Conservation (phyloP, 495 filamentous ascomycete genomes). For the Lepraria neglecta region DNA sequence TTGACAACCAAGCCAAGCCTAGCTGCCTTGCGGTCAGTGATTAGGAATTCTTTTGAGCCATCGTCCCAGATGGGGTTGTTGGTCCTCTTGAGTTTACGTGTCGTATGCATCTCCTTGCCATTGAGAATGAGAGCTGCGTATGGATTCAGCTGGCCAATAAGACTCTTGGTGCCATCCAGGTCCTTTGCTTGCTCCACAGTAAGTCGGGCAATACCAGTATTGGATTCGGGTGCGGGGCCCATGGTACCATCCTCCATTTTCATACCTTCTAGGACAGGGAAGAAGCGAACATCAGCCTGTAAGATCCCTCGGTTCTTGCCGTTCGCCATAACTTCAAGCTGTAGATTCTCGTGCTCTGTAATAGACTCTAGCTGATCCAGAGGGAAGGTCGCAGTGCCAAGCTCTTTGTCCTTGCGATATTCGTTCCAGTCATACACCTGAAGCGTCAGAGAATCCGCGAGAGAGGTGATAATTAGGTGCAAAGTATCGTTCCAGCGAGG, state of each 20-base stretch:
- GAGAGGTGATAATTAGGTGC: conserved; percentile 85
- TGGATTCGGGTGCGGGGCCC: conserved; percentile 77
- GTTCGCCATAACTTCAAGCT: conserved; percentile 75
- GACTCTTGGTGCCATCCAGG: conserved; percentile 79
- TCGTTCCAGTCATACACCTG: conserved; percentile 91
- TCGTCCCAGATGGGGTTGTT: conserved; percentile 94
- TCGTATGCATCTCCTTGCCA: conserved; percentile 75
- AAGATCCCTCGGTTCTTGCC: conserved; percentile 77
- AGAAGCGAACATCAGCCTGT: conserved; percentile 82
- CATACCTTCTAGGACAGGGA: conserved; percentile 74
- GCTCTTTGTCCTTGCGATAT: conserved; percentile 89
- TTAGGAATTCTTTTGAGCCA: conserved; percentile 82
- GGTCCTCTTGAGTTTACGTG: conserved; percentile 86
- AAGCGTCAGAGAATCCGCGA: conserved; percentile 77
- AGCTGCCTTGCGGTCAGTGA: conserved; percentile 85
- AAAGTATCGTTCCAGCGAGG: conserved; percentile 95
- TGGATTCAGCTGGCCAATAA: conserved; percentile 82
- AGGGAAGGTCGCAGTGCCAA: conserved; percentile 76
- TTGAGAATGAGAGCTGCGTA: conserved; percentile 86
- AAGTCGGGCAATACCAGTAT: conserved; percentile 87
- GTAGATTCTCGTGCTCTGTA: conserved; percentile 71
- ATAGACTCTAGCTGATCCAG: conserved; percentile 75
- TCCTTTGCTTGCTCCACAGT: conserved; percentile 95
- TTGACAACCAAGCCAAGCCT: conserved; percentile 88
- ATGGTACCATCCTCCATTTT: conserved; percentile 68